Base-by-base conservation (phyloP, 2,329 filamentous ascomycete species). In the Cephalotrichum gorgonifer region DNA sequence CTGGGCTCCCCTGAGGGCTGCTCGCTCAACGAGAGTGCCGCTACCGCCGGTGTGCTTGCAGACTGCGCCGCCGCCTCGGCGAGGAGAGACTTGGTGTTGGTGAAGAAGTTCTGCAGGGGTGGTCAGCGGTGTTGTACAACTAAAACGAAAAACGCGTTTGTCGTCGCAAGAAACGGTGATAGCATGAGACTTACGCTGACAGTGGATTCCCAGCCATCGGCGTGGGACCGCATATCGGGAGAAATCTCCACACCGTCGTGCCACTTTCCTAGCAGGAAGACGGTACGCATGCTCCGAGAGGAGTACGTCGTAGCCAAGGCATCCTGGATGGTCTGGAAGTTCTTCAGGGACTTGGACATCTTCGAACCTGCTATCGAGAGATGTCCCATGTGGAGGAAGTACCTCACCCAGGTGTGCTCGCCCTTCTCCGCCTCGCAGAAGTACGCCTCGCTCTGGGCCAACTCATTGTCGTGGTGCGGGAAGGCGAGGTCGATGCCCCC, bases 321-420 rank as follows among this genome's bases (percentile, higher is more conserved):
- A 62, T 94, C 86, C 27, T 88, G 78, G 53, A 97, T 95, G 0
- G 91, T 95, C 38, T 88, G 88, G 65, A 96, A 96, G 64, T 96
- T 97, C 71, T 97, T 96, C 50, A 97, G 68, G 15, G 83, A 88
- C 66, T 97, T 97, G 50, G 85, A 91, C 91, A 97, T 97, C 65
- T 97, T 97, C 22, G 83, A 88, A 0, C 91, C 90, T 25, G 85
- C 80, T 50, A 97, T 96, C 6, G 65, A 67, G 44, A 96, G 68
- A 62, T 97, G 91, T 0, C 91, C 91, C 85, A 94, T 96, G 62
- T 96, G 91, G 15, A 96, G 62, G 68, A 96, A 97, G 68, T 96
- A 95, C 62, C 93, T 95, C 46, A 95, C 86, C 91, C 91, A 95
- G 52, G 87, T 87, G 56, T 78, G 74, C 56, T 75, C 71, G 43